Conservation (phyloP, 2,329 filamentous ascomycete genomes). For the Metarhizium album region DNA sequence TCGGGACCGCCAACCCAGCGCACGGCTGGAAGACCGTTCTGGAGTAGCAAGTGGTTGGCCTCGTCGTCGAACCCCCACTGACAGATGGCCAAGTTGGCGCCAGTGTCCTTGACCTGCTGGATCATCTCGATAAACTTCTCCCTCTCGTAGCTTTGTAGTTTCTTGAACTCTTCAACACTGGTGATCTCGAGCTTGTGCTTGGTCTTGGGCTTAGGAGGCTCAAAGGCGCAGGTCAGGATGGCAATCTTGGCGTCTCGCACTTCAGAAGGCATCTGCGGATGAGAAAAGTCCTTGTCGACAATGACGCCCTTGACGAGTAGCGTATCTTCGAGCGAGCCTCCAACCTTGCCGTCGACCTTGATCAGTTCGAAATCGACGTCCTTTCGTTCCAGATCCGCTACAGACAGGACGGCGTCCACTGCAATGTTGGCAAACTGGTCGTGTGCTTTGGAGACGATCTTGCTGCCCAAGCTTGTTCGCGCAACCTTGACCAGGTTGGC, state of each 20-base stretch:
- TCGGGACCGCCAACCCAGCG: conserved; percentile 97
- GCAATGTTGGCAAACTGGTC: conserved; percentile 97
- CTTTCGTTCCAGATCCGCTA: conserved; percentile 89
- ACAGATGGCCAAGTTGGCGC: conserved; percentile 94
- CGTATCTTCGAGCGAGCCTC: conserved; percentile 85
- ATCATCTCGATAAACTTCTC: conserved; percentile 99
- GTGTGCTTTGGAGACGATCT: conserved; percentile 98
- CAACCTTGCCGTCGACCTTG: conserved; percentile 98
- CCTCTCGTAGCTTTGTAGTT: conserved; percentile 88
- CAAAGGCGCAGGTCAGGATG: conserved; percentile 94
- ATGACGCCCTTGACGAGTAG: conserved; percentile 96
- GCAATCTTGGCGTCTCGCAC: conserved; percentile 93
- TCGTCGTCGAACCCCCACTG: conserved; percentile 99
- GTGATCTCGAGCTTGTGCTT: conserved; percentile 99
- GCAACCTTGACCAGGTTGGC: conserved; percentile 88
- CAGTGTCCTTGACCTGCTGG: conserved; percentile 91
- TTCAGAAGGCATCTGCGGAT: conserved; percentile 96
- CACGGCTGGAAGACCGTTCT: conserved; percentile 91
- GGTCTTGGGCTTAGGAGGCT: conserved; percentile 98
- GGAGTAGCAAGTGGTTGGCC: conserved; percentile 91
- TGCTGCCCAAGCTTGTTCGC: conserved; percentile 91
- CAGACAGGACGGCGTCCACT: conserved; percentile 91
- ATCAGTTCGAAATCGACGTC: conserved; percentile 99
- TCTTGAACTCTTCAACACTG: conserved; percentile 95
- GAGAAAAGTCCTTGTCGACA: conserved; percentile 98